Evolutionary conservation across 2,329 filamentous ascomycete species (phyloP).

Genomic region (Paraphoma sp.): DNA sequence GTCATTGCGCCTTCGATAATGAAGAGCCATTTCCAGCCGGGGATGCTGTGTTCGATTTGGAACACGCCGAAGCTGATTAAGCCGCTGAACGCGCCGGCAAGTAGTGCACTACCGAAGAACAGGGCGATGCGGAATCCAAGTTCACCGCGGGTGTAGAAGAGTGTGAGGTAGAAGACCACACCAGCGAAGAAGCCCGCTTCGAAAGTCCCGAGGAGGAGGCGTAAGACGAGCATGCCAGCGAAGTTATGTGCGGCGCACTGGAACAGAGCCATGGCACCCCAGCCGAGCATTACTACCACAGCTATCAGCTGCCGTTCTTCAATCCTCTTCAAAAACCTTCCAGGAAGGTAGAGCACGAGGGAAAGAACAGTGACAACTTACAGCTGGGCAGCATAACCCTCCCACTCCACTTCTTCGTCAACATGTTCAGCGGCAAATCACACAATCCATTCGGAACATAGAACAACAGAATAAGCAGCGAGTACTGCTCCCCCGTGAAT

Average conservation of each 20-base stretch:
- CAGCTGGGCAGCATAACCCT: constrained; percentile 49
- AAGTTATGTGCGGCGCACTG: constrained; percentile 60
- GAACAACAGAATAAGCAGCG: constrained; percentile 68
- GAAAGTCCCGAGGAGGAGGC: constrained; percentile 56
- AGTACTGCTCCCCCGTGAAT: constrained; percentile 68
- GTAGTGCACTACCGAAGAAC: constrained; percentile 53
- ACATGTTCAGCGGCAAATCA: constrained; percentile 58
- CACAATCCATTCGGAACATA: constrained; percentile 71
- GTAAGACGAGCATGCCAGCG: constrained; percentile 56
- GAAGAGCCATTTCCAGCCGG: constrained; percentile 56
- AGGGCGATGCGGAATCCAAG: constrained; percentile 54
- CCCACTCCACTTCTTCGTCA: constrained; percentile 57
- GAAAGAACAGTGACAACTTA: no score
- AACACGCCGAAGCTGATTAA: constrained; percentile 53
- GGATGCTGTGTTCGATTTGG: constrained; percentile 57
- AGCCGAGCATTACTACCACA: constrained; percentile 52
- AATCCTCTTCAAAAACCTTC: not conserved
- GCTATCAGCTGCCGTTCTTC: not conserved
- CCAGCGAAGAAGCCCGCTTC: constrained; percentile 65
- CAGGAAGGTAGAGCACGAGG: no score
- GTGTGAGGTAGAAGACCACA: constrained; percentile 61
- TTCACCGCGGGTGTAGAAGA: constrained; percentile 55
- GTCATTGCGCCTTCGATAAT: constrained; percentile 50
- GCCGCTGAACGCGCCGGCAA: constrained; percentile 52
- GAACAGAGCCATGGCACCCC: constrained; percentile 57